Evolutionary conservation across 1,284 basidiomycete genomes (phyloP), one percentile per base, ranked within the genome.

Genomic region (Leccinum pachyderme): DNA sequence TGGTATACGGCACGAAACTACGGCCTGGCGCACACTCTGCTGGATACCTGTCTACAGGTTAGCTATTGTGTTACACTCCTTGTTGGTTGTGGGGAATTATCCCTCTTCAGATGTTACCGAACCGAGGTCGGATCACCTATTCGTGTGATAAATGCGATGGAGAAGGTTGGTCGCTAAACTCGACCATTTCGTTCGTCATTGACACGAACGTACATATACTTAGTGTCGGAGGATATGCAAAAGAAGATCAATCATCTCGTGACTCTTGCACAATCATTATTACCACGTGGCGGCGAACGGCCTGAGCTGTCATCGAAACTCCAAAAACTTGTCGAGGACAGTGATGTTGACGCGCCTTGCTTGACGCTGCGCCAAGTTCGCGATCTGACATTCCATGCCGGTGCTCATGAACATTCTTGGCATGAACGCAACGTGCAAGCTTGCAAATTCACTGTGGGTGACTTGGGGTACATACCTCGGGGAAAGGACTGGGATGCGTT

Each of bases 401-500:
- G 64, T 6, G 58, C 62, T 4, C 78, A 79, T 53, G 68, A 73
- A n/a, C 72, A 76, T 49, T 65, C 71, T 5, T 82, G 80, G 75
- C 63, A 67, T 33, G 71, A 74, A 57, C 73, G 66, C 49, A 69
- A 68, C 22, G 73, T 78, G 28, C 73, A 72, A 7, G 66, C 73
- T 6, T 69, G 71, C 54, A 71, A 73, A 52, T 78, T 77, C 52
- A 51, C 59, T 3, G 71, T 77, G 24, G 81, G 80, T 1, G 80
- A 82, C 55, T 60, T 79, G 22, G 80, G 79, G 8, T 81, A 78
- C 53, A 63, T 81, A 33, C 73, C 73, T 0, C 53, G 59, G 2
- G 71, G 68, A 11, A 67, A 65, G 28, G 65, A 65, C 32, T 76
- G 76, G 58, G 55, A 65, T 7, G 64, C 71, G 1, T 81, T 81